Evolutionary conservation across 78 protist species (phyloP), one percentile per base, ranked within the genome.

Genomic region (Bodo saltans): DNA sequence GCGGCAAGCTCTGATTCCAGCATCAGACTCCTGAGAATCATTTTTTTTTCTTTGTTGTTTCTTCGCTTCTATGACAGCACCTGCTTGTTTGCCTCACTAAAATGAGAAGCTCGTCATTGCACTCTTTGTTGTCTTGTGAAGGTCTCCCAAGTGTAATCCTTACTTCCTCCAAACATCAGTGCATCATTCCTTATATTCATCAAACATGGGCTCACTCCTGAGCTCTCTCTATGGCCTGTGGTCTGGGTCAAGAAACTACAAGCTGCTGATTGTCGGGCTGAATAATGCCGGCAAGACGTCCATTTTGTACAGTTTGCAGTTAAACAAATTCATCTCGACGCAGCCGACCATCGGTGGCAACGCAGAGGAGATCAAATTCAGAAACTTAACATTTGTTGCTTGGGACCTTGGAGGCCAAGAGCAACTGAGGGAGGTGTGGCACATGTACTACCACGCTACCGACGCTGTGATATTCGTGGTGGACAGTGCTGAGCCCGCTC

Each of bases 301-400:
- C 3, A 80, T 68, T 33, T n/a, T 86, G 12, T 80, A 89, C 85
- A 82, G 79, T 30, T 83, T 93, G 73, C 86, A 89, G 0, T 85
- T 89, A 32, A 93, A 94, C 41, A 92, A 91, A 39, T 42, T 87
- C 34, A 87, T 93, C 30, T 2, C 72, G 37, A 90, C 93, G 17
- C 33, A 60, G 30, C 96, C 90, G 12, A 93, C 96, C 30, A 80
- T 89, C 40, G 96, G 93, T 1, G 87, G 89, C 81, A 93, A 90
- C 70, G 92, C 91, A 0, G 96, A 93, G 72, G 85, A 75, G 30
- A 23, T 85, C 53, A n/a, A 1, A 17, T 80, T 76, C 72, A 83
- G 78, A 29, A 85, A 85, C 68, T 80, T 85, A 2, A 83, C 21
- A 25, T 78, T 85, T 2, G 67, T 60, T 26, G 21, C 42, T 3